phyloP scores from a whole-genome alignment of 2,329 filamentous ascomycete genomes.

The Fragosphaeria purpurea region DNA sequence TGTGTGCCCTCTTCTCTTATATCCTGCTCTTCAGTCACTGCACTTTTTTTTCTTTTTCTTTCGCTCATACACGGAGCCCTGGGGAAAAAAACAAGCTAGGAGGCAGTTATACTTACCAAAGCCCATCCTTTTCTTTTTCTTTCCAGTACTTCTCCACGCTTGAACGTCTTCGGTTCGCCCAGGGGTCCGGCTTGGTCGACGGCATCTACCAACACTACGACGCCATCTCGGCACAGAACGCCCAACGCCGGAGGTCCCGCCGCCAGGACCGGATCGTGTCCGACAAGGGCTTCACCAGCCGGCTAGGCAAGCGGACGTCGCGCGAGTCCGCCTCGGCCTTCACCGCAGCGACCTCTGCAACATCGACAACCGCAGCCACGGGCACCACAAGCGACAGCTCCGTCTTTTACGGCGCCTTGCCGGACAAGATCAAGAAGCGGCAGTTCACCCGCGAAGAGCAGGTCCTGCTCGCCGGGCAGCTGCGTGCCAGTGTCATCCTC shows the following conservation, averaged over 20 bases:
- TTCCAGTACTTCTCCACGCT: slow-evolving; percentile 62
- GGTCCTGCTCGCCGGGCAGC: slow-evolving; percentile 43
- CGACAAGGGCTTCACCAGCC: slow-evolving; percentile 20
- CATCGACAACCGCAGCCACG: slow-evolving; percentile 37
- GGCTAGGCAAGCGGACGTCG: slow-evolving; percentile 21
- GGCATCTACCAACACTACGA: slow-evolving; percentile 27
- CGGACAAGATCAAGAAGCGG: slow-evolving; percentile 61
- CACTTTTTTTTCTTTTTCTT: background rate
- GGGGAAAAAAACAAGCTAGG: background rate
- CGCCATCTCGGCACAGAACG: slow-evolving; percentile 21
- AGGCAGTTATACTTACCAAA: slow-evolving; percentile 11
- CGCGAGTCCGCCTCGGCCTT: slow-evolving; percentile 16
- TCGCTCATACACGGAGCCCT: background rate
- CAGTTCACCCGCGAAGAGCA: slow-evolving; percentile 67
- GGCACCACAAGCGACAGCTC: too few relatives aligned
- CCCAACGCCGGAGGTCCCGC: slow-evolving; percentile 20
- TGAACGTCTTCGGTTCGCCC: slow-evolving; percentile 58
- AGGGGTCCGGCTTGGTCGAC: slow-evolving; percentile 26
- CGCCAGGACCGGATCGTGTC: slow-evolving; percentile 20
- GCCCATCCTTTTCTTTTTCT: slow-evolving; percentile 3
- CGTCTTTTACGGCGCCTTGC: slow-evolving; percentile 59
- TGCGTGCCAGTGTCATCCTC: slow-evolving; percentile 26
- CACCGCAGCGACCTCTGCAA: slow-evolving; percentile 6
- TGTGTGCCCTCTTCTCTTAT: too few relatives aligned
- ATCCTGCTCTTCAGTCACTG: too few relatives aligned